A percentile compares a stretch with the other conserved stretches of the same genome.
These are phyloP conservation scores for Jamesozyma gamospora DNA, from an alignment of 805 yeast genomes.

Conservation along the genomic window DNA sequence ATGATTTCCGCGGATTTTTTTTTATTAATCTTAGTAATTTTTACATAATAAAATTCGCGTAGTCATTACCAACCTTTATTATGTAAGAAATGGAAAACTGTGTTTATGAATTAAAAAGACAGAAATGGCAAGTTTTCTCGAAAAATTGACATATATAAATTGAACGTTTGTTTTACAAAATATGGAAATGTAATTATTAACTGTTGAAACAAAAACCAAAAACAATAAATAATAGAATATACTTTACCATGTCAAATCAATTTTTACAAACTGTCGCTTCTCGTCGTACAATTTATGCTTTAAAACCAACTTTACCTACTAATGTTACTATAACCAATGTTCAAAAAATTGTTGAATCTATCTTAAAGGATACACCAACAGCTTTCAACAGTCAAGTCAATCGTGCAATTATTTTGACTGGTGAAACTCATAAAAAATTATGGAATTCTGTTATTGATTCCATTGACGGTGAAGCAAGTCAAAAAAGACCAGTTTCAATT, in stretches of 20 bases:
- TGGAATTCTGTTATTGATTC: conserved; percentile 36
- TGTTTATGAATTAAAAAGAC: no score
- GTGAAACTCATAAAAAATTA: conserved; percentile 36
- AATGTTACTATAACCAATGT: conserved; percentile 34
- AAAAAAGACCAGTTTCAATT: conserved; percentile 34
- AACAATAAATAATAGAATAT: conserved; percentile 4
- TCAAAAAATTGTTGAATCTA: conserved; percentile 32
- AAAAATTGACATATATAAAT: no score
- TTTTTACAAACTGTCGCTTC: conserved; percentile 28
- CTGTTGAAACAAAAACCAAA: not conserved
- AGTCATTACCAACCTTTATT: no score
- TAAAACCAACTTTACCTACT: conserved; percentile 36
- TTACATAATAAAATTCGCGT: no score
- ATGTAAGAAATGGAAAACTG: no score
- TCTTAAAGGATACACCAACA: conserved; percentile 42
- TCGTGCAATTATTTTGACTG: conserved; percentile 40
- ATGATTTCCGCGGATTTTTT: no score
- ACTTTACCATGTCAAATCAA: conserved; percentile 7
- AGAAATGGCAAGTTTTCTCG: no score
- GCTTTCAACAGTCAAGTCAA: conserved; percentile 43
- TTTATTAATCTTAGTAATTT: not conserved
- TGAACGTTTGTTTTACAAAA: no score
- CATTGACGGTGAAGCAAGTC: conserved; percentile 31
- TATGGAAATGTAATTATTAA: no score
- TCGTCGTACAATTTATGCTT: conserved; percentile 41